phyloP scores from a whole-genome alignment of 306 rosid species.

The Boehmeria nivea region DNA sequence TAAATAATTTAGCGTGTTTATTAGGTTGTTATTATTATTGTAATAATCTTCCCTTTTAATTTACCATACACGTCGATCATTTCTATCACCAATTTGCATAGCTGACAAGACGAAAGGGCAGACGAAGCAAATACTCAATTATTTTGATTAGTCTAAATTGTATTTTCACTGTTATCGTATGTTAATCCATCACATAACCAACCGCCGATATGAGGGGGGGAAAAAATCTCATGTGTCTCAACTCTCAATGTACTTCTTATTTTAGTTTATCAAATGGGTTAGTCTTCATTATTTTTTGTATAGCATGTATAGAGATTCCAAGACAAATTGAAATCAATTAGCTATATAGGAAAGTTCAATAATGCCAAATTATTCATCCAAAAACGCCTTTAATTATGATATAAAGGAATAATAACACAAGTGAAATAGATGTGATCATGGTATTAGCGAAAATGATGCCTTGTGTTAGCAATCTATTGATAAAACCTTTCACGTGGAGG shows the following conservation, averaged over 20 bases:
- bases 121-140: too few species aligned
- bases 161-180: too few species aligned
- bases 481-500: constrained; percentile 13
- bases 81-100: too few species aligned
- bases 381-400: neutral
- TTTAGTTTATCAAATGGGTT: neutral
- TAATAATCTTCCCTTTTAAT: too few species aligned
- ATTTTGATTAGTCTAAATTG: too few species aligned
- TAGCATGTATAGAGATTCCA: neutral
- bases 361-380: neutral
- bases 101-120: too few species aligned
- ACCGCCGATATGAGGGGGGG: too few species aligned
- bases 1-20: too few species aligned
- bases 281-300: neutral
- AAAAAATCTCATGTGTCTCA: too few species aligned
- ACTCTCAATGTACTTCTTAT: neutral
- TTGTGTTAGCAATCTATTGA: constrained; percentile 7
- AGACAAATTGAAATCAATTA: constrained; percentile 3
- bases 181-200: too few species aligned
- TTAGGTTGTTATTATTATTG: too few species aligned
- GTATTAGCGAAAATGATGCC: constrained; percentile 5
- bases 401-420: neutral
- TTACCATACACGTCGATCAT: too few species aligned
- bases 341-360: neutral
- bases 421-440: neutral